phyloP scores from a whole-genome alignment of 768 basidiomycete species.

The Suillus cothurnatus region DNA sequence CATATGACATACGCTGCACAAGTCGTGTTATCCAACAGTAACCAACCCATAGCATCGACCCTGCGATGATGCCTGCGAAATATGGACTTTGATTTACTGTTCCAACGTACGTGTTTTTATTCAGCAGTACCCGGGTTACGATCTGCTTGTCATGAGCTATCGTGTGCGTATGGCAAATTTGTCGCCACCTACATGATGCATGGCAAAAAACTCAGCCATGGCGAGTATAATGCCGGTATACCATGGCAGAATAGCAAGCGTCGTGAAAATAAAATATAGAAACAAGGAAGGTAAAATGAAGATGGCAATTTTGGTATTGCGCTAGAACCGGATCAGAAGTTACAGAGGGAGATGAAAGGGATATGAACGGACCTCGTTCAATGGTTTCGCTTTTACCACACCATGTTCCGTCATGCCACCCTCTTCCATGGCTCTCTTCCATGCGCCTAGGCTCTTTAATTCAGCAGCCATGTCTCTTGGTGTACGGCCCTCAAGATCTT shows the following conservation, averaged over 20 bases:
- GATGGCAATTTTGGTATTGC: conserved; percentile 80
- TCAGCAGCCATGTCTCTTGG: conserved; percentile 94
- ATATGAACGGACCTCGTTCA: conserved; percentile 68
- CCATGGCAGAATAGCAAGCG: conserved; percentile 83
- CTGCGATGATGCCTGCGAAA: conserved; percentile 88
- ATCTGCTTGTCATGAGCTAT: conserved; percentile 45
- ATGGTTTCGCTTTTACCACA: conserved; percentile 58
- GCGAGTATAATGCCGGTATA: conserved; percentile 86
- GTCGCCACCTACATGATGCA: conserved; percentile 83
- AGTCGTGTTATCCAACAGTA: conserved; percentile 83
- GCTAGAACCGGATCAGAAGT: conserved; percentile 40
- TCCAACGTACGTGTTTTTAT: conserved; percentile 80
- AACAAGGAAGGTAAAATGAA: conserved; percentile 78
- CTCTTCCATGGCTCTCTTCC: conserved; percentile 87
- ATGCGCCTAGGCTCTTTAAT: conserved; percentile 88
- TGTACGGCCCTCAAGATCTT: conserved; percentile 84
- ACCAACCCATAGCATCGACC: conserved; percentile 83
- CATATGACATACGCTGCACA: conserved; percentile 56
- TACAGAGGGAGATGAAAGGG: conserved; percentile 1
- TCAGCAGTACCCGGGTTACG: conserved; percentile 84
- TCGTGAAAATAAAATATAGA: conserved; percentile 83
- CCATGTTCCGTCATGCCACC: conserved; percentile 83
- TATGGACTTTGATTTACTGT: conserved; percentile 88
- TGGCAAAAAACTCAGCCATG: conserved; percentile 84
- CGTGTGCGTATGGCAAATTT: conserved; percentile 1